phyloP scores from a whole-genome alignment of 176 grass and related monocot genomes.

The Thinopyrum elongatum region DNA sequence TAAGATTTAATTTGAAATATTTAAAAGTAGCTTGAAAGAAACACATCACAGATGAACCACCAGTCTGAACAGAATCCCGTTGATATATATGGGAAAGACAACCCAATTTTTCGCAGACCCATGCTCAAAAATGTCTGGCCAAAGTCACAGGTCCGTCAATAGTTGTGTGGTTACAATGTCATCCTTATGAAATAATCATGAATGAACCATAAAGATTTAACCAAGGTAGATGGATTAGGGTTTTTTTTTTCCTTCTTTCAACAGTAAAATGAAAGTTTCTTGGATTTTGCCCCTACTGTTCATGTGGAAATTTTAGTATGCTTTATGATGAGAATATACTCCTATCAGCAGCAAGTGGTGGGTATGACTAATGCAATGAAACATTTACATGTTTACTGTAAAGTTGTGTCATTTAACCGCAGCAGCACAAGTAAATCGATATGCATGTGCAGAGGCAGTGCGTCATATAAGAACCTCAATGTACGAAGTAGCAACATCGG shows the following conservation, averaged over 20 bases:
- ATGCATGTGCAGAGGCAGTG: neutral
- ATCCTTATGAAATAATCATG: neutral
- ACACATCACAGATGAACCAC: neutral
- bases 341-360: neutral
- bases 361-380: neutral
- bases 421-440: constrained; percentile 8
- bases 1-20: neutral
- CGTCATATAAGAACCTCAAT: constrained; percentile 43
- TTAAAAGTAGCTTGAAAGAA: neutral
- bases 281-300: neutral
- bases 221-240: neutral
- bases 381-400: neutral
- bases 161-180: neutral
- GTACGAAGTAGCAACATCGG: constrained; percentile 60
- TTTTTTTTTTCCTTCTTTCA: neutral
- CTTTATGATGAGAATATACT: neutral
- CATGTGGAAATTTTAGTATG: neutral
- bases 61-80: neutral
- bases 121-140: neutral
- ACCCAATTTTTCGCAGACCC: neutral
- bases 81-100: neutral
- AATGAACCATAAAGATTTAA: neutral
- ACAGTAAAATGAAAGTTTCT: neutral
- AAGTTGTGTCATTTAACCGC: neutral
- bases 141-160: neutral